These are phyloP conservation scores for Didymella lethalis DNA, from an alignment of 2,329 filamentous ascomycete genomes.

Conservation along the genomic window DNA sequence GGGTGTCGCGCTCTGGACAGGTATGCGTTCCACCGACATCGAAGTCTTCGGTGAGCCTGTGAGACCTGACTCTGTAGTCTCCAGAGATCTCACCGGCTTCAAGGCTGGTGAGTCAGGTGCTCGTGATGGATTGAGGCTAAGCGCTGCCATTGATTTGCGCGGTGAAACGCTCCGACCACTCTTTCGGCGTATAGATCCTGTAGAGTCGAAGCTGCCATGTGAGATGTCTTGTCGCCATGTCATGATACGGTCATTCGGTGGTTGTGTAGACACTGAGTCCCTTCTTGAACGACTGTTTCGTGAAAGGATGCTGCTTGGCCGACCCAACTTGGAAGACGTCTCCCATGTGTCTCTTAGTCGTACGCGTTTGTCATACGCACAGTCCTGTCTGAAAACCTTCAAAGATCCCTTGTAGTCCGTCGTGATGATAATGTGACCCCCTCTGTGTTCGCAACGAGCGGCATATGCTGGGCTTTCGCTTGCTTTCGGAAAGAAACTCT, in stretches of 20 bases:
- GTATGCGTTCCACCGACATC: conserved; percentile 26
- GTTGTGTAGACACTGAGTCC: conserved; percentile 57
- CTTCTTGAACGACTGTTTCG: conserved; percentile 59
- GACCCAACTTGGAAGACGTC: conserved; percentile 64
- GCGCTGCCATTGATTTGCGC: conserved; percentile 51
- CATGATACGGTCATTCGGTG: conserved; percentile 78
- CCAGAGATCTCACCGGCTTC: conserved; percentile 20
- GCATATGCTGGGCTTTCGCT: conserved; percentile 80
- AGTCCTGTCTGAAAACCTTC: conserved; percentile 95
- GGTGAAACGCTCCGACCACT: conserved; percentile 58
- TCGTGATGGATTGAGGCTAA: conserved; percentile 27
- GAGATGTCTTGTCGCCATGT: conserved; percentile 81
- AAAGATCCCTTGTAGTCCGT: conserved; percentile 88
- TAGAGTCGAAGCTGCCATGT: conserved; percentile 59
- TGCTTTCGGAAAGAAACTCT: conserved; percentile 48
- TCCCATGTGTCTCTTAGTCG: conserved; percentile 75
- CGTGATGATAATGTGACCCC: conserved; percentile 91
- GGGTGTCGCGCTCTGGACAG: conserved; percentile 22
- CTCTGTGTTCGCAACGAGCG: conserved; percentile 75
- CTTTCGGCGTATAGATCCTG: conserved; percentile 26
- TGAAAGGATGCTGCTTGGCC: conserved; percentile 63
- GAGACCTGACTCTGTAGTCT: conserved; percentile 27
- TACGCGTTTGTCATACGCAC: conserved; percentile 77
- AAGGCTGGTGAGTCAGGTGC: conserved; percentile 33
- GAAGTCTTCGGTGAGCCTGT: conserved; percentile 33